Evolutionary conservation across 2,329 filamentous ascomycete genomes (phyloP), one percentile per base, ranked within the genome.

Genomic region (Fusarium begoniae): DNA sequence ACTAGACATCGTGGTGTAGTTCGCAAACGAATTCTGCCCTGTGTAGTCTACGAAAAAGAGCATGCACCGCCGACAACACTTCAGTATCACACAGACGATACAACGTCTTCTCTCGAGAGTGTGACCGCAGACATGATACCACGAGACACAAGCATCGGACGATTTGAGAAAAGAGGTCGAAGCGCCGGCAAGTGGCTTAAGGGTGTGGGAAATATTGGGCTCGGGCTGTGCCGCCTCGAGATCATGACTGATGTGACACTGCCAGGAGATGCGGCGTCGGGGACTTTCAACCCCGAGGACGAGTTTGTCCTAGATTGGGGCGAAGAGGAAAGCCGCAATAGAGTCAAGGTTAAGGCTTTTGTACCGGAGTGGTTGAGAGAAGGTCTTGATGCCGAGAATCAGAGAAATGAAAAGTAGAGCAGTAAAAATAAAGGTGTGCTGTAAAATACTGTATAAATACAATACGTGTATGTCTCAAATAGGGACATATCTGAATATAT

Each of bases 1-100:
- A 99, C 96, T 4, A 93, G 95, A 81, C 96, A 99, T 83, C 95
- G 93, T 18, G 96, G 96, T 28, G 94, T 99, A 22, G 94, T 99
- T 45, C 89, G 96, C 70, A 98, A 98, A 87, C 89, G 96, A 56
- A 90, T 98, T 56, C 82, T 99, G 59, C 96, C 96, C 0, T 91
- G 96, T 40, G 84, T 92, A 73, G 79, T 98, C 22, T 96, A 96
- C 81, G 84, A 84, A 12, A 81, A 81, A 11, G 83, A 84, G 41
- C 82, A 83, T 32, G 78, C 79, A 7, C 77, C 81, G 26, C 81
- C 83, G 79, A 76, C 81, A 47, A 73, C 73, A 11, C 82, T 92
- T 40, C 82, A 83, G 53, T 91, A 92, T 78, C 78, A 83, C 5
- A 81, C 85, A 3, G 78, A 77, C 15, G 57, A 55, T 17, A 77